Conservation (phyloP, 495 filamentous ascomycete species). For the Podospora conica region DNA sequence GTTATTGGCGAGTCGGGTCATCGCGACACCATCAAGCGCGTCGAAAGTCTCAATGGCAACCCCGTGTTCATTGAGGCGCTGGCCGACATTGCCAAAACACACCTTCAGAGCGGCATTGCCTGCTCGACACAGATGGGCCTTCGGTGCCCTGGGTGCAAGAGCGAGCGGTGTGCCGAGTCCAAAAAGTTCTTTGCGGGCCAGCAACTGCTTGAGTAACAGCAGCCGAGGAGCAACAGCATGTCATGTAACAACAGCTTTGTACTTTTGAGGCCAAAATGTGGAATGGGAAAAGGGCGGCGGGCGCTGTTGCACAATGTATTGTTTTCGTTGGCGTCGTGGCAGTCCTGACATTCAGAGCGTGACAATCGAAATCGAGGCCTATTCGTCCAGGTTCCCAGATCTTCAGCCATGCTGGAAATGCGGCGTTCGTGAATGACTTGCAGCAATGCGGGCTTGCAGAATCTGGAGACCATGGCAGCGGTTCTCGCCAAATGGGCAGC, state of each 20-base stretch:
- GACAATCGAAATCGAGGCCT: background rate
- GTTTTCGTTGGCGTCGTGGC: background rate
- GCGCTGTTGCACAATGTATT: background rate
- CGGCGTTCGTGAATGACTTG: background rate
- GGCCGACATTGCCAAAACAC: slow-evolving; percentile 74
- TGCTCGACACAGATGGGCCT: slow-evolving; percentile 79
- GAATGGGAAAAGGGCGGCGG: background rate
- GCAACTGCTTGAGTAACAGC: slow-evolving; percentile 13
- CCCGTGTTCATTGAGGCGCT: slow-evolving; percentile 87
- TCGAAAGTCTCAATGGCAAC: slow-evolving; percentile 88
- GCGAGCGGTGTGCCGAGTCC: slow-evolving; percentile 79
- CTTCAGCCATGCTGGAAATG: background rate
- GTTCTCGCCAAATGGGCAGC: background rate
- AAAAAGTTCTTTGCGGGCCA: slow-evolving; percentile 85
- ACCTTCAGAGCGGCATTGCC: slow-evolving; percentile 62
- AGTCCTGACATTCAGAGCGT: background rate
- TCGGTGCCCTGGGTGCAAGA: slow-evolving; percentile 90
- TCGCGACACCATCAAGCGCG: slow-evolving; percentile 72
- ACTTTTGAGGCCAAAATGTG: background rate
- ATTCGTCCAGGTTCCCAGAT: background rate
- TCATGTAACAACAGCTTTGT: background rate
- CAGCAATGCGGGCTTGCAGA: background rate
- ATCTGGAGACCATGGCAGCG: too few relatives aligned
- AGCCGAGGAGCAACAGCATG: too few relatives aligned
- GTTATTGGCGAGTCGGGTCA: slow-evolving; percentile 87